These are phyloP conservation scores for Barnettozyma pratensis DNA, from an alignment of 805 yeast species.

Conservation along the genomic window DNA sequence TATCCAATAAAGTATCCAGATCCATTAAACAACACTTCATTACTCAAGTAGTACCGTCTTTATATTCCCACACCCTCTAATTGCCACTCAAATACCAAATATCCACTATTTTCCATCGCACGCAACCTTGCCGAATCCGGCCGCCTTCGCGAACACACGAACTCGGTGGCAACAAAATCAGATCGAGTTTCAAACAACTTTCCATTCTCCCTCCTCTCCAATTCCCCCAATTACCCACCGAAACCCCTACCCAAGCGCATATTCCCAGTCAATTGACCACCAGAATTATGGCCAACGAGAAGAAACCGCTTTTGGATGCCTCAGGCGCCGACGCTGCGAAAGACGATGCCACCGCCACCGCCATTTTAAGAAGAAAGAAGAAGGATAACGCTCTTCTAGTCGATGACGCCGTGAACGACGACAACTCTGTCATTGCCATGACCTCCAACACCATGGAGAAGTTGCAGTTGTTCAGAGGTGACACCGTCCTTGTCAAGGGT, in stretches of 20 bases:
- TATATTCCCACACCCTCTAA: too few relatives aligned
- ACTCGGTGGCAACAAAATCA: neutral
- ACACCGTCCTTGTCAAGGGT: constrained; percentile 95
- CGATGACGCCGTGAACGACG: constrained; percentile 96
- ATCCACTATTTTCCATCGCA: too few relatives aligned
- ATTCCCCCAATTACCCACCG: neutral
- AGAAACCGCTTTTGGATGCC: constrained; percentile 50
- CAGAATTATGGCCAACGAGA: constrained; percentile 26
- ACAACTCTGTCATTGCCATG: constrained; percentile 94
- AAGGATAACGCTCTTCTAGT: constrained; percentile 89
- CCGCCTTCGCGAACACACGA: neutral
- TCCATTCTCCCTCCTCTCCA: neutral
- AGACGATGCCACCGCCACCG: constrained; percentile 87
- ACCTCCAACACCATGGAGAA: constrained; percentile 93
- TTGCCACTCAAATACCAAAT: too few relatives aligned
- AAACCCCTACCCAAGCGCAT: neutral
- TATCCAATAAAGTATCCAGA: too few relatives aligned
- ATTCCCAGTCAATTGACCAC: neutral
- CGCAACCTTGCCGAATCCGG: too few relatives aligned
- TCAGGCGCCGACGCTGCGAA: constrained; percentile 57
- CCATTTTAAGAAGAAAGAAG: constrained; percentile 95
- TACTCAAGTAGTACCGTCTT: too few relatives aligned
- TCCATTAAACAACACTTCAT: too few relatives aligned
- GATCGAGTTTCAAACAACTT: neutral
- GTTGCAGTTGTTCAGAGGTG: constrained; percentile 94